These are phyloP conservation scores for Bacidia rubella DNA, from an alignment of 495 filamentous ascomycete genomes.

Conservation along the genomic window DNA sequence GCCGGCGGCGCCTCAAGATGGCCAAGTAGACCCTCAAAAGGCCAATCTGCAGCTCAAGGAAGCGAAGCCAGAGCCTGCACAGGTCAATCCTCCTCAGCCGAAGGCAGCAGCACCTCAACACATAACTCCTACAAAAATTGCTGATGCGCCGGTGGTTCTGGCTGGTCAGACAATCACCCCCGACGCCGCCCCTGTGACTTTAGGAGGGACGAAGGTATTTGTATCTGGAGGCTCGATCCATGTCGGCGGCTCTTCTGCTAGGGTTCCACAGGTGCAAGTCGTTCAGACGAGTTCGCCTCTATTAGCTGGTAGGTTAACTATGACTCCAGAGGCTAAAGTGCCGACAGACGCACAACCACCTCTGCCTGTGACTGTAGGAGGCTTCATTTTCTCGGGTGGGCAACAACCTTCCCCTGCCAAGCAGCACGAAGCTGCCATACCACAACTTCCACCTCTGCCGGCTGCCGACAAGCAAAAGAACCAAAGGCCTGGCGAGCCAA, in stretches of 20 bases:
- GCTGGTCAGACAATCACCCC: not conserved
- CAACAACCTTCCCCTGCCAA: not conserved
- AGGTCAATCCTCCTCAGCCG: not conserved
- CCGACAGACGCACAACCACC: not conserved
- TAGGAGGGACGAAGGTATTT: not conserved
- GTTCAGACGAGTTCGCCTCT: not conserved
- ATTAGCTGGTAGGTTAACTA: not conserved
- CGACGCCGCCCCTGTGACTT: not conserved
- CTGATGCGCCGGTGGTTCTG: not conserved
- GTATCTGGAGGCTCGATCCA: not conserved
- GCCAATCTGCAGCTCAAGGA: not conserved
- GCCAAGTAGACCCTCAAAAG: not conserved
- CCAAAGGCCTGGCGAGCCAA: not conserved
- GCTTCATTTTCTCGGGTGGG: not conserved
- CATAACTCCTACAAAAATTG: not conserved
- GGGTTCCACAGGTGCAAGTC: not conserved
- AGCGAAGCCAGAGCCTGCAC: not conserved
- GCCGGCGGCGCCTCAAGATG: not conserved
- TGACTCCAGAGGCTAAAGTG: conserved; percentile 2
- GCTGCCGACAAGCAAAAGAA: not conserved
- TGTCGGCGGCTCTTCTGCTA: not conserved
- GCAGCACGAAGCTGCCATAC: not conserved
- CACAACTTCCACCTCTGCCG: not conserved
- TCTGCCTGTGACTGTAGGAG: not conserved
- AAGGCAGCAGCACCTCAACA: not conserved